Base-by-base conservation (phyloP, 2,329 filamentous ascomycete species). In the Aspergillus jensenii region DNA sequence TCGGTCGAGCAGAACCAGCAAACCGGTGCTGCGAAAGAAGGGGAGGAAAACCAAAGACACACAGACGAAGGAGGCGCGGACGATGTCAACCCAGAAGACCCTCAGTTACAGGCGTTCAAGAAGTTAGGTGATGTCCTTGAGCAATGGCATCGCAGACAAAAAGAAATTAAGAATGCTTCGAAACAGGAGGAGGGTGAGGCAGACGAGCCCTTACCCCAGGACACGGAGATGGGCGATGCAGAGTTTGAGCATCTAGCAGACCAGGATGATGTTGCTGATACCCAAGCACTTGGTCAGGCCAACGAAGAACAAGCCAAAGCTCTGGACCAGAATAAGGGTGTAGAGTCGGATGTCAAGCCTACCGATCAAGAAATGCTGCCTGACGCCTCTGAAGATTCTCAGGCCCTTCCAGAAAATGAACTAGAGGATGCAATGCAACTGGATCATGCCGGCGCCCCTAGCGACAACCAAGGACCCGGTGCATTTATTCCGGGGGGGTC, bases 171-270 rank as follows among this genome's bases (percentile, higher is more conserved):
- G 70, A 83, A 89, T 58, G 77, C 83, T 5, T 76, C 77, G 2
- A 79, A 85, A 54, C 77, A 84, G 50, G 77, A 82, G 39, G 77
- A 87, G 53, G 75, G 81, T 41, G 60, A 67, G 40, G 74, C 74
- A 19, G 81, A 85, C 31, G 48, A 65, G 47, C 80, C 83, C 33
- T 76, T 85, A 63, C 77, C 80, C 52, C 69, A 82, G 62, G 85
- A 90, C 59, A 81, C 87, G n/a, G 87, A 95, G 61, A 89, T 91
- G 81, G 82, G 84, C 9, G 83, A 88, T 69, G 85, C 85, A n/a
- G 92, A 97, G 70, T 97, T 97, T 70, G 92, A 98, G 77, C 95
- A 99, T 75, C 80, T 98, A 3, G 88, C 89, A 60, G 87, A 97
- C 64, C 91, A 97, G 59, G 84, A 95, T 31, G 85, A 87, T 27